phyloP scores from a whole-genome alignment of 2,329 filamentous ascomycete genomes.

The Pezicula neosporulosa region DNA sequence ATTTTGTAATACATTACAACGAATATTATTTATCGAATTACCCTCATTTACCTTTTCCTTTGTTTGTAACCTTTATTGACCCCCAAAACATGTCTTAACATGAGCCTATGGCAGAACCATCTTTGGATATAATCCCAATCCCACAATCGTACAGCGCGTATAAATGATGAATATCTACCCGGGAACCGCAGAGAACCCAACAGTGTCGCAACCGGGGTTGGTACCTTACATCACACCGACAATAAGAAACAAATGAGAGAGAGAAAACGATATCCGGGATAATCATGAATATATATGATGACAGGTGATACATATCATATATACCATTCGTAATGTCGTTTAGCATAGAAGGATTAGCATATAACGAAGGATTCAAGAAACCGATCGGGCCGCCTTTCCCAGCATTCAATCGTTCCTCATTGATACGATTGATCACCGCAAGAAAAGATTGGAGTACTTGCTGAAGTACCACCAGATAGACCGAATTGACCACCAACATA shows the following conservation, averaged over 20 bases:
- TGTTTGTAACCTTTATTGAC: too few relatives aligned
- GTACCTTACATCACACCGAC: slow-evolving; percentile 18
- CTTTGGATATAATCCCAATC: too few relatives aligned
- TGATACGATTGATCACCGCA: slow-evolving; percentile 45
- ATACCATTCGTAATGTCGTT: slow-evolving; percentile 12
- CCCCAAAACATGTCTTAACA: too few relatives aligned
- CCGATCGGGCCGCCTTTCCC: slow-evolving; percentile 44
- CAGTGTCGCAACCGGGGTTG: slow-evolving; percentile 26
- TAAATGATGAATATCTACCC: too few relatives aligned
- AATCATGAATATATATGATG: too few relatives aligned
- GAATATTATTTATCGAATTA: too few relatives aligned
- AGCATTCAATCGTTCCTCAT: slow-evolving; percentile 43
- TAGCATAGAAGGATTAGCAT: slow-evolving; percentile 32
- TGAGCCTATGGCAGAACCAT: too few relatives aligned
- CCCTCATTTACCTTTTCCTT: too few relatives aligned
- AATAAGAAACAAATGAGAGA: not conserved
- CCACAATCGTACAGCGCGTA: too few relatives aligned
- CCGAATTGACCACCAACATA: slow-evolving; percentile 10
- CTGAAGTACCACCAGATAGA: slow-evolving; percentile 42
- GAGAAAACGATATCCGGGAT: slow-evolving; percentile 10
- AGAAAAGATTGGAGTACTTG: slow-evolving; percentile 44
- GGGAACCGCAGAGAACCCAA: slow-evolving; percentile 25
- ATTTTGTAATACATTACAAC: too few relatives aligned
- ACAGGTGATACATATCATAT: not conserved
- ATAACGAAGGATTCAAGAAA: slow-evolving; percentile 49